These are phyloP conservation scores for Aspergillus saccharolyticus DNA, from an alignment of 495 filamentous ascomycete genomes.

Conservation along the genomic window DNA sequence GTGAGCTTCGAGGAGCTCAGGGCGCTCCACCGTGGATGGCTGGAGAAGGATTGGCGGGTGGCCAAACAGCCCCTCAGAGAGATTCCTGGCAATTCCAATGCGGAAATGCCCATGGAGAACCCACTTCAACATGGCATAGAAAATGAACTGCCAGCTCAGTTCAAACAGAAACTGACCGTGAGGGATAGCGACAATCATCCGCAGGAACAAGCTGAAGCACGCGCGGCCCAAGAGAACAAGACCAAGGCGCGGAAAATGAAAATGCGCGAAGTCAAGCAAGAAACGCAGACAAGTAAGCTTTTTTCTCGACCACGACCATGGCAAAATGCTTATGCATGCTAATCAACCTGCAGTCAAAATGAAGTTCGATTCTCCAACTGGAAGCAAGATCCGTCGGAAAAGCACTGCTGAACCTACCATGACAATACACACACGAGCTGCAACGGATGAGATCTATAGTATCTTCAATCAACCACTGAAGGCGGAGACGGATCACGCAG, in stretches of 20 bases:
- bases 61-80: slow-evolving; percentile 36
- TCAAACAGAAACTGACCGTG: slow-evolving; percentile 27
- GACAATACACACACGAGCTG: slow-evolving; percentile 92
- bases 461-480: slow-evolving; percentile 91
- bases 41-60: slow-evolving; percentile 59
- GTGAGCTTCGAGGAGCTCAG: slow-evolving; percentile 87
- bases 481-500: slow-evolving; percentile 38
- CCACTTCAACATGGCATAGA: slow-evolving; percentile 10
- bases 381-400: slow-evolving; percentile 69
- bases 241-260: slow-evolving; percentile 61
- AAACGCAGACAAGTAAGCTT: slow-evolving; percentile 74
- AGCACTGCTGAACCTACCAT: slow-evolving; percentile 82
- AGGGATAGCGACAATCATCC: slow-evolving; percentile 18
- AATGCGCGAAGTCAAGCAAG: slow-evolving; percentile 65
- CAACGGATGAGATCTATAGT: slow-evolving; percentile 94
- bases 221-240: slow-evolving; percentile 35
- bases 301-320: slow-evolving; percentile 2
- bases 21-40: slow-evolving; percentile 74
- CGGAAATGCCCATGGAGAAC: slow-evolving; percentile 15
- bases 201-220: slow-evolving; percentile 18
- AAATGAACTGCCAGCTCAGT: slow-evolving; percentile 22
- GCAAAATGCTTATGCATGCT: slow-evolving; percentile 6
- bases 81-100: slow-evolving; percentile 33
- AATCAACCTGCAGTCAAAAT: slow-evolving; percentile 64
- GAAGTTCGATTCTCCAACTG: slow-evolving; percentile 81